Conservation (phyloP, 306 rosid species). For the Ochetophila trinervis region DNA sequence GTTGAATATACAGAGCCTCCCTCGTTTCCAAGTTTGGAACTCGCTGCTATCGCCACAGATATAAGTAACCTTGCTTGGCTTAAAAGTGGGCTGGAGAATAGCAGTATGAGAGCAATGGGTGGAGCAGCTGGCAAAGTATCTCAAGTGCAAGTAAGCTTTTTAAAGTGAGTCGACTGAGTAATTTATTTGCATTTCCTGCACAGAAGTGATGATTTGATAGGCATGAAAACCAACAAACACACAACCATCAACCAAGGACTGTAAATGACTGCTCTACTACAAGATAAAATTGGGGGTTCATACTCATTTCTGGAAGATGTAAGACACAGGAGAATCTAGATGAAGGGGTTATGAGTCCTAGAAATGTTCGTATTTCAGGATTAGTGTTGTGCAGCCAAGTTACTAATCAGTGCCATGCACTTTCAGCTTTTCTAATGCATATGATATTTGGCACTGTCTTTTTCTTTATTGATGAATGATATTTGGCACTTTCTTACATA, state of each 20-base stretch:
- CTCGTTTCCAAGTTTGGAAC: conserved; percentile 73
- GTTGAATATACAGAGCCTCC: conserved; percentile 70
- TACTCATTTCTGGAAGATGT: background rate
- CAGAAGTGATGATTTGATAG: conserved; percentile 19
- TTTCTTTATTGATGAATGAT: too few relatives aligned
- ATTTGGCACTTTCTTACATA: too few relatives aligned
- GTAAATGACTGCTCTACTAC: background rate
- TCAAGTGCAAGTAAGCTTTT: conserved; percentile 45
- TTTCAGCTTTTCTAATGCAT: too few relatives aligned
- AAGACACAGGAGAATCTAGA: background rate
- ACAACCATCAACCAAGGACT: conserved; percentile 21
- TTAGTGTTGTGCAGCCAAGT: background rate
- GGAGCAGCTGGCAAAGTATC: conserved; percentile 52
- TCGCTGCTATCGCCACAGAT: conserved; percentile 92
- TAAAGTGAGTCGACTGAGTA: conserved; percentile 24
- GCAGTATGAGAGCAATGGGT: conserved; percentile 61
- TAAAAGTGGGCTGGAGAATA: conserved; percentile 88
- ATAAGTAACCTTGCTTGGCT: conserved; percentile 93
- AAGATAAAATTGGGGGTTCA: conserved; percentile 3
- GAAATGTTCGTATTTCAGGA: background rate
- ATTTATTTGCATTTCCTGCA: conserved; percentile 20
- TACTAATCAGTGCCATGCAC: background rate
- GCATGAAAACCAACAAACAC: conserved; percentile 25
- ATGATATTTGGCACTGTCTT: too few relatives aligned
- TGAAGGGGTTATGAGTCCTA: background rate